Evolutionary conservation across 2,329 filamentous ascomycete genomes (phyloP).

Genomic region (Ophiostoma pallidulum): DNA sequence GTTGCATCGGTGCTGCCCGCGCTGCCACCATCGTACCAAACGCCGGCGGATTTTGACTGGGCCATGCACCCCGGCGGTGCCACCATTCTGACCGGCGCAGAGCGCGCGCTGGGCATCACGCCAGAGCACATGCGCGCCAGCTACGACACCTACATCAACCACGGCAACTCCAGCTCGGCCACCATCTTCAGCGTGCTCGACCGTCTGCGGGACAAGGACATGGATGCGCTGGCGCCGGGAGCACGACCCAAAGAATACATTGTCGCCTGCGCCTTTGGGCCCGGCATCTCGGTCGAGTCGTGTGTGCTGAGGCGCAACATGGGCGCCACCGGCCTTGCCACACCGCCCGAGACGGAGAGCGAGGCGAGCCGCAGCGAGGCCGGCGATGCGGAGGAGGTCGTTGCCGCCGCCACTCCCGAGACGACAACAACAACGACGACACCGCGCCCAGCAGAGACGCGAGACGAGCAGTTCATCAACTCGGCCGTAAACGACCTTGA

Average conservation of each 20-base stretch:
- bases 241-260: conserved; percentile 47
- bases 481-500: conserved; percentile 25
- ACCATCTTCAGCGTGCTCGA: conserved; percentile 61
- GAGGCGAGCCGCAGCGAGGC: conserved; percentile 35
- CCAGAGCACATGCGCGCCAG: conserved; percentile 60
- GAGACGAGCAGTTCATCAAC: conserved; percentile 22
- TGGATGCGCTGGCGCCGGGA: conserved; percentile 45
- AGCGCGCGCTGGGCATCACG: conserved; percentile 46
- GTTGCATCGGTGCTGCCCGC: conserved; percentile 34
- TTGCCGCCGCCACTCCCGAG: background rate
- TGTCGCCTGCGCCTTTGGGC: conserved; percentile 60
- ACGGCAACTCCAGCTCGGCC: conserved; percentile 60
- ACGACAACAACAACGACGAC: background rate
- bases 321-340: conserved; percentile 32
- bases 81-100: conserved; percentile 55
- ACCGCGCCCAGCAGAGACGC: conserved; percentile 1
- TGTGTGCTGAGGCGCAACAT: conserved; percentile 49
- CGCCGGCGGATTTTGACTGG: conserved; percentile 57
- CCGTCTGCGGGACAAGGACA: conserved; percentile 47
- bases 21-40: conserved; percentile 35
- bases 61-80: conserved; percentile 62
- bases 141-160: conserved; percentile 57
- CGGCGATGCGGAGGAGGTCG: conserved; percentile 26
- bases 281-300: conserved; percentile 60
- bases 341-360: conserved; percentile 46